Base-by-base conservation (phyloP, 2,329 filamentous ascomycete genomes). In the Fusarium transvaalense region DNA sequence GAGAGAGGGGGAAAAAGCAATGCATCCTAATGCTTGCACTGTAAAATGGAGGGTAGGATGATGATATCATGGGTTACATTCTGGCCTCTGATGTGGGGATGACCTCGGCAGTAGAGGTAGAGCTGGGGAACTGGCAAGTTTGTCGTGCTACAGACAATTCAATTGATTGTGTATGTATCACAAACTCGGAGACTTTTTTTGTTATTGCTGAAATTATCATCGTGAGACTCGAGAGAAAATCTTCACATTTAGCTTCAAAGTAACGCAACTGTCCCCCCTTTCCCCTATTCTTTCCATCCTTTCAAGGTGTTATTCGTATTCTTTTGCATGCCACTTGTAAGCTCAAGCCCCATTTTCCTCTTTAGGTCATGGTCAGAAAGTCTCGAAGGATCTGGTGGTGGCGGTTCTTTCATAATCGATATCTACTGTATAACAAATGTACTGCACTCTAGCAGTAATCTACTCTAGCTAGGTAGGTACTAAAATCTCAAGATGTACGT, bases 51-150 rank as follows among this genome's bases (percentile, higher is more conserved):
- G 68, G 68, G 68, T 64, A 67, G 64, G 42, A 61, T 72, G 68
- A 73, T 73, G 71, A 72, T 73, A 73, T 73, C 71, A 73, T 73
- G 71, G 71, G 71, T 66, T 63, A 46, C 46, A 50, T 31, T 45
- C 27, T 61, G 32, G 47, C 5, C 43, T 68, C 43, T 41, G 48
- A 62, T 43, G 68, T 58, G 62, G 66, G 53, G 61, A 53, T 54
- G 59, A 56, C 56, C 42, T 56, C 35, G 59, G 60, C 37, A 48
- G 59, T 61, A 52, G 21, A 35, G n/a, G 59, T 61, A 52, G 21
- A 35, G n/a, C 21, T 38, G 50, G 29, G 23, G 38, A 27, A 46
- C 27, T 29, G 12, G 5, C 34, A 34, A 12, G 39, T 27, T n/a
- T 47, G 19, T 12, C 17, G 45, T 35, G 31, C 9, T 19, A 37